Evolutionary conservation across 1,284 basidiomycete species (phyloP).

Genomic region (Neotropicomus parvogracilis): DNA sequence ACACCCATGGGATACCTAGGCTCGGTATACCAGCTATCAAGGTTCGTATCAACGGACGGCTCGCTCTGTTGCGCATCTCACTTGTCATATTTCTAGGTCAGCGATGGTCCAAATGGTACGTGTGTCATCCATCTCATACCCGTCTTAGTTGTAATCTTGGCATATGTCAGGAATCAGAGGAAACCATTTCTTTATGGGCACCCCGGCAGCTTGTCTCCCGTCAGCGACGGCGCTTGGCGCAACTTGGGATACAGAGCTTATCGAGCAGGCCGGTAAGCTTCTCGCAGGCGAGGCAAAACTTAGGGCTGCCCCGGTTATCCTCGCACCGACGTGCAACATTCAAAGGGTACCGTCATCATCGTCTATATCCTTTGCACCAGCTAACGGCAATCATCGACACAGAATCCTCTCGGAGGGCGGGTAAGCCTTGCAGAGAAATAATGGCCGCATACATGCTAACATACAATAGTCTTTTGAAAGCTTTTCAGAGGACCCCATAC

Average conservation of each 20-base stretch:
- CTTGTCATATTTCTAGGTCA: slow-evolving; percentile 45
- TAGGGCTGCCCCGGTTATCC: slow-evolving; percentile 61
- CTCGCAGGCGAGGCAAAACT: slow-evolving; percentile 71
- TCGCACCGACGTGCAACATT: slow-evolving; percentile 80
- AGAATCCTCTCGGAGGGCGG: slow-evolving; percentile 71
- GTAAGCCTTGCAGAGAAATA: slow-evolving; percentile 36
- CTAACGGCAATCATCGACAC: slow-evolving; percentile 6
- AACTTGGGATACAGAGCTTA: slow-evolving; percentile 68
- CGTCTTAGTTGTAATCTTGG: slow-evolving; percentile 1
- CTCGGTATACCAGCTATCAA: slow-evolving; percentile 71
- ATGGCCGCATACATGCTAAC: slow-evolving; percentile 10
- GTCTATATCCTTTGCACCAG: background rate
- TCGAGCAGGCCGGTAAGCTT: slow-evolving; percentile 61
- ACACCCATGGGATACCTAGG: slow-evolving; percentile 61
- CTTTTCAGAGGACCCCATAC: slow-evolving; percentile 77
- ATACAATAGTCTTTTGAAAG: slow-evolving; percentile 59
- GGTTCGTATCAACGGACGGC: slow-evolving; percentile 33
- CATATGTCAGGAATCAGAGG: slow-evolving; percentile 41
- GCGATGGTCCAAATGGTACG: slow-evolving; percentile 70
- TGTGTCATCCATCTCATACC: background rate
- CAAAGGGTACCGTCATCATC: slow-evolving; percentile 49
- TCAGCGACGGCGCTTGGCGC: slow-evolving; percentile 70
- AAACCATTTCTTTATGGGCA: slow-evolving; percentile 62
- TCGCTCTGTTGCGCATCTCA: slow-evolving; percentile 2
- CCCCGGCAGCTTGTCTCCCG: slow-evolving; percentile 60